Conservation (phyloP, 148 eudicot genomes). For the Linanthus parryae region DNA sequence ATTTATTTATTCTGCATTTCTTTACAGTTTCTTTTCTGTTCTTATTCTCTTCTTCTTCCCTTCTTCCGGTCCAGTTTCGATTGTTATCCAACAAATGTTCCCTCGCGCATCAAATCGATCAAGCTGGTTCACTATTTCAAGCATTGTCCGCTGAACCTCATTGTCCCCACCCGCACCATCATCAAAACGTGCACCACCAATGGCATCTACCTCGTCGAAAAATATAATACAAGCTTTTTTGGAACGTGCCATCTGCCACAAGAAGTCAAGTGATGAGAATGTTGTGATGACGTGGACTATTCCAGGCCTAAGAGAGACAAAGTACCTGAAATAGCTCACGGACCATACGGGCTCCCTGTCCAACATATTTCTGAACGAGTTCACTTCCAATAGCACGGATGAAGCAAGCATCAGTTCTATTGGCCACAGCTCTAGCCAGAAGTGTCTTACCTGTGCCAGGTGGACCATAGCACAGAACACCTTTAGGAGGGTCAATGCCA, state of each 20-base stretch:
- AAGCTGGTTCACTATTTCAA: constrained; percentile 91
- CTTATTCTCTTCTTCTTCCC: too few relatives aligned
- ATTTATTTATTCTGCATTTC: too few relatives aligned
- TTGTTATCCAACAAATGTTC: too few relatives aligned
- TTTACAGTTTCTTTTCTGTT: too few relatives aligned
- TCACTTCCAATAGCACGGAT: constrained; percentile 95
- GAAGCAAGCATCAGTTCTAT: constrained; percentile 93
- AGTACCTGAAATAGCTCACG: constrained; percentile 91
- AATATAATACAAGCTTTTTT: constrained; percentile 91
- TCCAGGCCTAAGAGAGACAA: background rate
- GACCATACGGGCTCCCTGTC: constrained; percentile 97
- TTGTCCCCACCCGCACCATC: too few relatives aligned
- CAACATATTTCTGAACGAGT: constrained; percentile 94
- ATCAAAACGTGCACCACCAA: too few relatives aligned
- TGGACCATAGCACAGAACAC: constrained; percentile 95
- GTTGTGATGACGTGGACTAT: background rate
- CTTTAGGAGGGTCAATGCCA: constrained; percentile 97
- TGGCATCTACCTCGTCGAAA: too few relatives aligned
- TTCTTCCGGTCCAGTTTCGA: too few relatives aligned
- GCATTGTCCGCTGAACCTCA: too few relatives aligned
- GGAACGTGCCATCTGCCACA: constrained; percentile 78
- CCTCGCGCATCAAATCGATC: constrained; percentile 95
- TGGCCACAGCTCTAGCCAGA: constrained; percentile 89
- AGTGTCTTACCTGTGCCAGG: constrained; percentile 97
- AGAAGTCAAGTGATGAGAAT: background rate